These are phyloP conservation scores for Drosera spatulata DNA, from an alignment of 179 eudicot species.

Conservation along the genomic window DNA sequence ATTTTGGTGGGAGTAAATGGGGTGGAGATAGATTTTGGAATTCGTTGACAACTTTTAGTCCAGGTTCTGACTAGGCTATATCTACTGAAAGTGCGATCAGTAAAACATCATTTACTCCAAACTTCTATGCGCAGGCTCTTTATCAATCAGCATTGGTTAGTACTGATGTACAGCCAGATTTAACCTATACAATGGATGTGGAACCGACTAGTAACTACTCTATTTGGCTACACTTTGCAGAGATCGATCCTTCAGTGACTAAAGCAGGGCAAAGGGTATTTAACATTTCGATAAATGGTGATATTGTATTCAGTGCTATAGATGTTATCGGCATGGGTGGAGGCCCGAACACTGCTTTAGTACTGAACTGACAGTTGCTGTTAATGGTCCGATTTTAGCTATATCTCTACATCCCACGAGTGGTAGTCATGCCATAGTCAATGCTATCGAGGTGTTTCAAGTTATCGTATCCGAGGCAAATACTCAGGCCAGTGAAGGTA, in stretches of 20 bases:
- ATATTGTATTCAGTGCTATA: conserved; percentile 44
- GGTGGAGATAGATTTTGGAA: conserved; percentile 98
- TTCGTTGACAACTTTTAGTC: conserved; percentile 38
- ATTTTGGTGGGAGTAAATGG: conserved; percentile 70
- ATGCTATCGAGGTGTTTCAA: conserved; percentile 78
- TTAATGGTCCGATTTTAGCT: conserved; percentile 73
- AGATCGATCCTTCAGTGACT: conserved; percentile 75
- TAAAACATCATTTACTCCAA: conserved; percentile 48
- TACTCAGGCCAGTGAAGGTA: conserved; percentile 75
- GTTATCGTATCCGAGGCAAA: conserved; percentile 66
- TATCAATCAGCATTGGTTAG: conserved; percentile 72
- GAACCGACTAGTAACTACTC: conserved; percentile 89
- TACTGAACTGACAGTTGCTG: conserved; percentile 65
- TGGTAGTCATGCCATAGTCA: conserved; percentile 57
- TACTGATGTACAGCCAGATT: conserved; percentile 50
- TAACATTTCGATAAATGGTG: conserved; percentile 68
- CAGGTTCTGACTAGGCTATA: conserved; percentile 45
- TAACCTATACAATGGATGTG: conserved; percentile 64
- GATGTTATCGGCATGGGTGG: conserved; percentile 77
- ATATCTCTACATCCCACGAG: conserved; percentile 50
- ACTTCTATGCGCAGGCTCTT: conserved; percentile 78
- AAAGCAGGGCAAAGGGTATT: conserved; percentile 70
- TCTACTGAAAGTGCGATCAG: conserved; percentile 39
- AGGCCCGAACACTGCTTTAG: conserved; percentile 55
- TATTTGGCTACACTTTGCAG: conserved; percentile 95